These are phyloP conservation scores for Gigaspora rosea DNA, from an alignment of 192 early-diverging fungal species.

Conservation along the genomic window DNA sequence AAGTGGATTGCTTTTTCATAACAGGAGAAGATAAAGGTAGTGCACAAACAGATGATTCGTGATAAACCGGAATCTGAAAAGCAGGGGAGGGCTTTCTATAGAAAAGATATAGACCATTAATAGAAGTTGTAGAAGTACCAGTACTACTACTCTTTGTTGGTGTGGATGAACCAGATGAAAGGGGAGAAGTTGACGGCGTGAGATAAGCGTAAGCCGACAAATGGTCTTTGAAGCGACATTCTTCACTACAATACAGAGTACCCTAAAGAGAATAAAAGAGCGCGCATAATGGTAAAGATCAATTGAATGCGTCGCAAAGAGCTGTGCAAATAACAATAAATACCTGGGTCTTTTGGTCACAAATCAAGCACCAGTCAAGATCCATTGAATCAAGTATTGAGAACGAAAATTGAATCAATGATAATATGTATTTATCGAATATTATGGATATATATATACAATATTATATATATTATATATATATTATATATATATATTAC, in stretches of 20 bases:
- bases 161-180: background rate
- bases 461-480: no score
- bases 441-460: no score
- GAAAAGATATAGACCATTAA: background rate
- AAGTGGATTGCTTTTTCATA: background rate
- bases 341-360: conserved; percentile 18
- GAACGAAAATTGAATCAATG: no score
- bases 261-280: background rate
- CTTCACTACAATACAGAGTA: conserved; percentile 13
- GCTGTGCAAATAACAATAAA: background rate
- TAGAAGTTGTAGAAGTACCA: background rate
- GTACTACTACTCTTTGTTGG: background rate
- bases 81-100: background rate
- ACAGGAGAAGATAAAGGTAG: background rate
- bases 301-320: background rate
- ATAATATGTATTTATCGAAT: no score
- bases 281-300: no score
- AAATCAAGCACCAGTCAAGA: conserved; percentile 27
- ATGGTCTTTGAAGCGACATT: conserved; percentile 18
- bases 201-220: conserved; percentile 10
- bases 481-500: no score
- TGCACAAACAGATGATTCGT: background rate
- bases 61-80: background rate
- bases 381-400: background rate
- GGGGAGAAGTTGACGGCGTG: conserved; percentile 2